Evolutionary conservation across 805 yeast genomes (phyloP), one percentile per base, ranked within the genome.

Genomic region (Torulaspora maleeae): DNA sequence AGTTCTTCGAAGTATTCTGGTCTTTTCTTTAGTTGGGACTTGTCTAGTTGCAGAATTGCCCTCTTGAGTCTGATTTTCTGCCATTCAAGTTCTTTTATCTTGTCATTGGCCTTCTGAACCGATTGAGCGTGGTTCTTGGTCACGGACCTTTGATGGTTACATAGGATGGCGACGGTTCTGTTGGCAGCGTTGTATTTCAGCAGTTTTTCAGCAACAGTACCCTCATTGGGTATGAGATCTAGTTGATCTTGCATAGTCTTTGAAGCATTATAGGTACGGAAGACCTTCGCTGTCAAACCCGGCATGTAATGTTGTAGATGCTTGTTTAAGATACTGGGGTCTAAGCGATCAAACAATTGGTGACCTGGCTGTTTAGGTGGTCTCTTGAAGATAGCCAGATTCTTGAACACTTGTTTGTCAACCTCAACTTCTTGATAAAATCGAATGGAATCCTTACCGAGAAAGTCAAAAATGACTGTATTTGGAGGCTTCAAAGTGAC

Each of bases 261-360:
- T 1, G 96, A 86, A 0, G 98, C 98, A 69, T 90, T 90, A 62
- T 86, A 90, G 0, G 98, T 90, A 81, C 98, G 95, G 74, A 90
- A 91, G 16, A 90, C 97, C 66, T 90, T 90, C 4, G 98, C 98
- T 0, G 97, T 89, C 52, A 90, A 74, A 0, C 98, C 98, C 19
- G 85, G 80, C 93, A 90, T 83, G 66, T 90, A 89, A 48, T 77
- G 80, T 61, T 89, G 96, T 59, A 90, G 77, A 63, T 88, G 90
- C 64, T 83, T 86, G 72, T 90, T 90, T 59, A 90, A 73, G 29
- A 83, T 69, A 1, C 85, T 68, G 6, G 97, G 97, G 57, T 84
- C 91, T 37, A 91, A 75, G 53, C 97, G 75, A 67, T 90, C 97
- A 66, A 91, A 91, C 52, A 91, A 73, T 63, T 89, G 89, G 69